Evolutionary conservation across 192 early-diverging fungal species (phyloP), one percentile per base, ranked within the genome.

Genomic region (Rhizophlyctis rosea): DNA sequence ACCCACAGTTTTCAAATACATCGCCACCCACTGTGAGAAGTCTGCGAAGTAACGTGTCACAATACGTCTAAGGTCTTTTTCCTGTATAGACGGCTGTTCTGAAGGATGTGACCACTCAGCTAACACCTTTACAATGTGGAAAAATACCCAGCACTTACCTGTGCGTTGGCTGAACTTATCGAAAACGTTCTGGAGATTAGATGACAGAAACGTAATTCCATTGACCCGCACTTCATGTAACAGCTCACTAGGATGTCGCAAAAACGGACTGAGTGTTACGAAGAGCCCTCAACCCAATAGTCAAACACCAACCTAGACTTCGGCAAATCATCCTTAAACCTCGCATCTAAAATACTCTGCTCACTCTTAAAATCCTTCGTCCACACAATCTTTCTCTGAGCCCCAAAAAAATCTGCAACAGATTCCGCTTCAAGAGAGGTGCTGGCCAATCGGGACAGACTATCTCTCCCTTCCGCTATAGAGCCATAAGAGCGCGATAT

Each of bases 21-120:
- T 25, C 14, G 30, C 55, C n/a, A 66, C 13, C 9, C 47, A 25
- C 24, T 57, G 28, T 13, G 16, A 14, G 34, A 32, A 60, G 50
- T 67, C 65, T 28, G 47, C 16, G 48, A 67, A 67, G 52, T 60
- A 67, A 9, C 59, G 57, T 3, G 24, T 25, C 21, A 67, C 34
- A 14, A 67, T 33, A 23, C 30, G 27, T 5, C 44, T 58, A 32
- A 52, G 57, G 23, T 50, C 52, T 14, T 49, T 21, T 28, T 28
- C 14, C 34, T 35, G 33, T 28, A 50, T 34, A 4, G 4, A 9
- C 24, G 33, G 31, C 52, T 16, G 23, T 59, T 48, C 5, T 36
- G 50, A 60, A 50, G 16, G 1, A n/a, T 14, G 24, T 16, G 14
- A 27, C 27, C 16, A 14, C 14, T 54, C 21, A 54, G 52, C 24